phyloP scores from a whole-genome alignment of 495 filamentous ascomycete species.

The Podospora fimiseda region DNA sequence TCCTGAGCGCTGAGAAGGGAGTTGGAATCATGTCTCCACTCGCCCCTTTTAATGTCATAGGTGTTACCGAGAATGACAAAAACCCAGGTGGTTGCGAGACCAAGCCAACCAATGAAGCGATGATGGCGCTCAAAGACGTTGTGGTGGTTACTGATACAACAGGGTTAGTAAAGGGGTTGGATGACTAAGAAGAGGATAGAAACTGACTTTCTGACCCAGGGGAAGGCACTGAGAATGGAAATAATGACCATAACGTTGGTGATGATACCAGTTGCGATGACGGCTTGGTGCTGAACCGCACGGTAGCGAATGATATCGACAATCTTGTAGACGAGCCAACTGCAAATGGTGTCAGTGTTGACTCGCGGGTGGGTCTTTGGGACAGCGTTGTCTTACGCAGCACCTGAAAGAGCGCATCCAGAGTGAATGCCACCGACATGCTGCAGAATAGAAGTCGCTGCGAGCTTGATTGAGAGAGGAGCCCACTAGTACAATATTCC shows the following conservation, averaged over 20 bases:
- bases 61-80: slow-evolving; percentile 37
- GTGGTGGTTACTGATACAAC: slow-evolving; percentile 25
- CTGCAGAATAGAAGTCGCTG: slow-evolving; percentile 35
- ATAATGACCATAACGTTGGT: slow-evolving; percentile 38
- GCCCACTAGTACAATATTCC: slow-evolving; percentile 30
- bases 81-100: slow-evolving; percentile 36
- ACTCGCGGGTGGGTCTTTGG: not conserved
- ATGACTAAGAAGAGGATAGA: not conserved
- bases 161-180: not conserved
- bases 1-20: slow-evolving; percentile 36
- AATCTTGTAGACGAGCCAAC: slow-evolving; percentile 39
- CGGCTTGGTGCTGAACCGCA: slow-evolving; percentile 23
- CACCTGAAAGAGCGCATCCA: slow-evolving; percentile 38
- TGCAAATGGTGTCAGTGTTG: slow-evolving; percentile 17
- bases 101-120: slow-evolving; percentile 41
- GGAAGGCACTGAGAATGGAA: slow-evolving; percentile 38
- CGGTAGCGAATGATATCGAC: slow-evolving; percentile 35
- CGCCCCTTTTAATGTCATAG: slow-evolving; percentile 32
- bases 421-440: slow-evolving; percentile 43
- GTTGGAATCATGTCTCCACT: slow-evolving; percentile 33
- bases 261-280: slow-evolving; percentile 37
- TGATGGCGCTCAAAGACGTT: slow-evolving; percentile 39
- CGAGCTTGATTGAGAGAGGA: slow-evolving; percentile 32
- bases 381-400: slow-evolving; percentile 24
- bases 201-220: slow-evolving; percentile 42